These are phyloP conservation scores for Vitis hybrid DNA, from an alignment of 177 flowering plant genomes.

Conservation along the genomic window DNA sequence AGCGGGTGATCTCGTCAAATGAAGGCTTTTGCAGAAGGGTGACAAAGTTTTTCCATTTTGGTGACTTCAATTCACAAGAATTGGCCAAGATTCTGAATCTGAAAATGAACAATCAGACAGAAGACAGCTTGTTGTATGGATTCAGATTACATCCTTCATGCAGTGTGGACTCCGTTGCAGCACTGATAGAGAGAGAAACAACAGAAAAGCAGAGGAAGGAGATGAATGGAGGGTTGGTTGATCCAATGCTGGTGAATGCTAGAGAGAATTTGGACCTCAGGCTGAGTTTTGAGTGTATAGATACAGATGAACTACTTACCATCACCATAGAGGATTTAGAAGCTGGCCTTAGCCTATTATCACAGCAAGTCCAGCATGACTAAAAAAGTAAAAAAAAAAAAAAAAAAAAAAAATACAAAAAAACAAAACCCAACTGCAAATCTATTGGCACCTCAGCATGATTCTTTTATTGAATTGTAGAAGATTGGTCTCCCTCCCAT, in stretches of 20 bases:
- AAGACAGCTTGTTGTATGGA: constrained; percentile 64
- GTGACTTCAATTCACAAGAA: constrained; percentile 68
- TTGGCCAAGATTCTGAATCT: constrained; percentile 71
- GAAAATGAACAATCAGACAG: constrained; percentile 74
- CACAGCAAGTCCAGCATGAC: constrained; percentile 25
- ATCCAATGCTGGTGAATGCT: constrained; percentile 87
- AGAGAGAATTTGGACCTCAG: constrained; percentile 86
- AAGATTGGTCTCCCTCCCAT: too few relatives aligned
- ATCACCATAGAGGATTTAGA: constrained; percentile 80
- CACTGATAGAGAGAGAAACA: constrained; percentile 59
- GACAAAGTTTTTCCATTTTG: constrained; percentile 86
- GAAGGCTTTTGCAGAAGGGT: constrained; percentile 98
- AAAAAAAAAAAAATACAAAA: not conserved
- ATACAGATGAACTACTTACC: constrained; percentile 63
- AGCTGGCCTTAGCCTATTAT: constrained; percentile 61
- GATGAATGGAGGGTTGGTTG: constrained; percentile 94
- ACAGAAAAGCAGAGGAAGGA: constrained; percentile 74
- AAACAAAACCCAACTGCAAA: too few relatives aligned
- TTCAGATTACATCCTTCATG: constrained; percentile 79
- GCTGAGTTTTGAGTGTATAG: constrained; percentile 74
- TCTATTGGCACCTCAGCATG: too few relatives aligned
- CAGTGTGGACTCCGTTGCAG: constrained; percentile 56
- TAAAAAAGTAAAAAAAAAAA: not conserved
- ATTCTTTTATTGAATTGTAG: too few relatives aligned
- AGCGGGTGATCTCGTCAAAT: constrained; percentile 79